Evolutionary conservation across 805 yeast genomes (phyloP).

Genomic region (Metschnikowia kofuensis): DNA sequence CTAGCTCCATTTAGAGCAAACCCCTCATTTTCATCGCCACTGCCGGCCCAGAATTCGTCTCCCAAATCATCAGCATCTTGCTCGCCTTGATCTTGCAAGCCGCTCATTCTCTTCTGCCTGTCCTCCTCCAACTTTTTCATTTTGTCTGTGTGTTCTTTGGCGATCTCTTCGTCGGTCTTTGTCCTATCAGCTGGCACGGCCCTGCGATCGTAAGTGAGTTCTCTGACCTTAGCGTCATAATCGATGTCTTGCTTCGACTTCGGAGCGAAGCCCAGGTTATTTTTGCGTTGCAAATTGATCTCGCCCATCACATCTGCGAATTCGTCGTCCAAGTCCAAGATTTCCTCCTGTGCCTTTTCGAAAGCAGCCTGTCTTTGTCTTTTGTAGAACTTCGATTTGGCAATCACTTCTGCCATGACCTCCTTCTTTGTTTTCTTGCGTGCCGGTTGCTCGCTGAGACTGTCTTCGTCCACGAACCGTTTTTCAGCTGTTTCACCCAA

Average conservation of each 20-base stretch:
- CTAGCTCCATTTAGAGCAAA: background rate
- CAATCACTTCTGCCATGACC: slow-evolving; percentile 82
- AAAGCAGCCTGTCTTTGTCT: slow-evolving; percentile 70
- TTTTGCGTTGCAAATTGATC: slow-evolving; percentile 26
- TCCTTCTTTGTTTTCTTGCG: slow-evolving; percentile 76
- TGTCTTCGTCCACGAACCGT: slow-evolving; percentile 40
- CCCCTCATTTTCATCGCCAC: slow-evolving; percentile 35
- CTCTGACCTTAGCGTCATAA: slow-evolving; percentile 66
- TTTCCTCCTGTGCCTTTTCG: slow-evolving; percentile 55
- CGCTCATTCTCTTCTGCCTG: slow-evolving; percentile 72
- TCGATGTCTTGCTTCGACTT: slow-evolving; percentile 45
- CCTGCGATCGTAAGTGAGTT: slow-evolving; percentile 65
- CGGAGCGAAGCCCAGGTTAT: slow-evolving; percentile 21
- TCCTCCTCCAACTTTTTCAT: slow-evolving; percentile 63
- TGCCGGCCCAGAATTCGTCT: slow-evolving; percentile 62
- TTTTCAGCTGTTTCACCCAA: slow-evolving; percentile 22
- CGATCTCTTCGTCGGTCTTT: slow-evolving; percentile 70
- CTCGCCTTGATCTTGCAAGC: slow-evolving; percentile 47
- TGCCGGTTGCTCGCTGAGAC: slow-evolving; percentile 34
- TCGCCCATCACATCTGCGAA: slow-evolving; percentile 68
- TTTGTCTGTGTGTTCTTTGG: slow-evolving; percentile 57
- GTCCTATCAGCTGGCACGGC: slow-evolving; percentile 82
- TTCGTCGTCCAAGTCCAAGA: slow-evolving; percentile 67
- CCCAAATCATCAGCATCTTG: slow-evolving; percentile 67
- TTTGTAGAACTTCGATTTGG: slow-evolving; percentile 75